These are phyloP conservation scores for Protea cynaroides DNA, from an alignment of 164 flowering plant genomes.

Conservation along the genomic window DNA sequence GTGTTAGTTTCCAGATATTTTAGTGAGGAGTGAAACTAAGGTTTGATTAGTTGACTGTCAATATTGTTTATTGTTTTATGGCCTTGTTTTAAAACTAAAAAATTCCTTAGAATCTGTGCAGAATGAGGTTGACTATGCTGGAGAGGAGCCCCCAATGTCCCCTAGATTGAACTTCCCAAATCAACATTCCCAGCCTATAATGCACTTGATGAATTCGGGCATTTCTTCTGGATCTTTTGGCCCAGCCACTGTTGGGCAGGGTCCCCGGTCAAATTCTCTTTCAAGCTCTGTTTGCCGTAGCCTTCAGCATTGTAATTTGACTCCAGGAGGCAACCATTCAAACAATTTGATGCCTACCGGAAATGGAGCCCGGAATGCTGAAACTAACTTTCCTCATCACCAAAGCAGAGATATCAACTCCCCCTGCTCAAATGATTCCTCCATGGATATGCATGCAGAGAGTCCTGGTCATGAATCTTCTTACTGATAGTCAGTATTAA, in stretches of 20 bases:
- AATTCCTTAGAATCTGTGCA: slow-evolving; percentile 16
- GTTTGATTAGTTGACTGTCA: too few relatives aligned
- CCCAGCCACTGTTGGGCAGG: slow-evolving; percentile 23
- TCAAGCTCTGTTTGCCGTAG: slow-evolving; percentile 57
- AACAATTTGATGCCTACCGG: slow-evolving; percentile 24
- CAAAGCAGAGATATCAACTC: slow-evolving; percentile 50
- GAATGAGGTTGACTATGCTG: slow-evolving; percentile 58
- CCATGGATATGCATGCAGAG: slow-evolving; percentile 65
- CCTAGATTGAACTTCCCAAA: slow-evolving; percentile 38
- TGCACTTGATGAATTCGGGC: slow-evolving; percentile 27
- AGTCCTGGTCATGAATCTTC: slow-evolving; percentile 47
- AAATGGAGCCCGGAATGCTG: slow-evolving; percentile 25
- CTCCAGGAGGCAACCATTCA: slow-evolving; percentile 37
- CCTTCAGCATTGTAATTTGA: slow-evolving; percentile 45
- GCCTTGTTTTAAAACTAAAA: too few relatives aligned
- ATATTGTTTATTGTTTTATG: too few relatives aligned
- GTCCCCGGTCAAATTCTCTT: slow-evolving; percentile 45
- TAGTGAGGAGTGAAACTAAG: too few relatives aligned
- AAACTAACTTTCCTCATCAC: slow-evolving; percentile 16
- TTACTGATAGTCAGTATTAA: slow-evolving; percentile 15
- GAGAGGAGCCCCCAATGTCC: slow-evolving; percentile 56
- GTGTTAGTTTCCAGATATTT: too few relatives aligned
- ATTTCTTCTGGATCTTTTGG: slow-evolving; percentile 46
- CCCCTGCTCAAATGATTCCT: slow-evolving; percentile 35
- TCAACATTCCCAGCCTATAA: slow-evolving; percentile 33